Evolutionary conservation across 2,329 filamentous ascomycete species (phyloP).

Genomic region (Arthrobotrys conoides): DNA sequence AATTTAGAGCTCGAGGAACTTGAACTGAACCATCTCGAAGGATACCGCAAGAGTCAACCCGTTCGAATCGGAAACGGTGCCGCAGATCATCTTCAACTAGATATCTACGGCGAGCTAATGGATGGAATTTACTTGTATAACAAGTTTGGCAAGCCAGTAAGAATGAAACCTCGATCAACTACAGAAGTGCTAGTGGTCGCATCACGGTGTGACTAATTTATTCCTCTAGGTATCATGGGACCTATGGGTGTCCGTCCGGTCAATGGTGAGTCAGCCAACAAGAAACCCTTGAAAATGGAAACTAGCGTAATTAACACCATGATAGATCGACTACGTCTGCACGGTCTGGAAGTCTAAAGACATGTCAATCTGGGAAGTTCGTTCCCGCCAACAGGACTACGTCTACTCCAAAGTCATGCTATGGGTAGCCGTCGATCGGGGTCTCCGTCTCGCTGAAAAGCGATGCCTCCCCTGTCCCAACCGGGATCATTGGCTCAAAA

Average conservation of each 20-base stretch:
- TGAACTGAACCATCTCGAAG: conserved; percentile 74
- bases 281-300: neutral
- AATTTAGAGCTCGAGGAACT: conserved; percentile 56
- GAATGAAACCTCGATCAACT: neutral
- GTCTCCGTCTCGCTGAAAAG: conserved; percentile 80
- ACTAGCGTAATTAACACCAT: conserved; percentile 13
- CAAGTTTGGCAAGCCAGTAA: conserved; percentile 81
- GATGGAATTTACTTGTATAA: conserved; percentile 84
- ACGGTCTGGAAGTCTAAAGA: conserved; percentile 77
- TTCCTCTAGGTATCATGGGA: conserved; percentile 73
- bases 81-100: conserved; percentile 81
- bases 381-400: conserved; percentile 81
- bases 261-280: conserved; percentile 72
- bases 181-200: neutral
- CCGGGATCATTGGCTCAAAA: conserved; percentile 76
- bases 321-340: conserved; percentile 75
- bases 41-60: conserved; percentile 78
- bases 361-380: conserved; percentile 88
- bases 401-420: conserved; percentile 87
- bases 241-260: conserved; percentile 79
- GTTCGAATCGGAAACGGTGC: conserved; percentile 84
- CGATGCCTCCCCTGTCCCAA: conserved; percentile 82
- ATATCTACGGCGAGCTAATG: conserved; percentile 84
- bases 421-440: conserved; percentile 84
- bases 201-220: conserved; percentile 42